Evolutionary conservation across 2,329 filamentous ascomycete species (phyloP).

Genomic region (Clarireedia sp.): DNA sequence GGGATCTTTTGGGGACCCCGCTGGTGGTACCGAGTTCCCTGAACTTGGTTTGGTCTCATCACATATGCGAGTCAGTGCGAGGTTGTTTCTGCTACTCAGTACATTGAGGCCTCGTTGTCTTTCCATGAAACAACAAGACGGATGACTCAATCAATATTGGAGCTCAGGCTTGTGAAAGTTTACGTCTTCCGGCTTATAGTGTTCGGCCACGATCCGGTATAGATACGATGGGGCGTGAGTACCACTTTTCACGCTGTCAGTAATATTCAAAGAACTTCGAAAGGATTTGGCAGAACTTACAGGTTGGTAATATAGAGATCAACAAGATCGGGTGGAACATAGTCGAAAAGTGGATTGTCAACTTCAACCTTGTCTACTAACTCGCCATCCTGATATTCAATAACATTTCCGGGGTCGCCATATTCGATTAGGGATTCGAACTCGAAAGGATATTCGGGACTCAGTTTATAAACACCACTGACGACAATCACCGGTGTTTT

Average conservation of each 20-base stretch:
- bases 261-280: slow-evolving; percentile 17
- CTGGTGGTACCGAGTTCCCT: not conserved
- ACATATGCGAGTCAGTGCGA: too few species aligned
- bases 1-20: too few species aligned
- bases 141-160: slow-evolving; percentile 17
- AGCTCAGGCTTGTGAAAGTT: slow-evolving; percentile 42
- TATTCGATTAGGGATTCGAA: slow-evolving; percentile 78
- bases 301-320: slow-evolving; percentile 82
- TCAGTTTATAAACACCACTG: slow-evolving; percentile 87
- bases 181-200: slow-evolving; percentile 67
- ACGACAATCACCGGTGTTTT: slow-evolving; percentile 82
- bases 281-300: slow-evolving; percentile 38
- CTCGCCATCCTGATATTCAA: slow-evolving; percentile 70
- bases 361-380: slow-evolving; percentile 73
- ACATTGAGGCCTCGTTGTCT: not conserved
- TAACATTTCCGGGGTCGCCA: slow-evolving; percentile 69
- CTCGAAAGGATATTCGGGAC: slow-evolving; percentile 79
- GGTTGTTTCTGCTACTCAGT: not conserved
- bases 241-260: slow-evolving; percentile 37
- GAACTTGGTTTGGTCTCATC: not conserved
- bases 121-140: not conserved
- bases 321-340: slow-evolving; percentile 67
- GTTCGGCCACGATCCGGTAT: slow-evolving; percentile 66
- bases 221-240: slow-evolving; percentile 63
- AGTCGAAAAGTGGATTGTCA: slow-evolving; percentile 73